Percentiles rank a stretch among this genome's conserved stretches.
phyloP scores from a whole-genome alignment of 2,329 filamentous ascomycete species.

The Aspergillus pseudoglaucus region DNA sequence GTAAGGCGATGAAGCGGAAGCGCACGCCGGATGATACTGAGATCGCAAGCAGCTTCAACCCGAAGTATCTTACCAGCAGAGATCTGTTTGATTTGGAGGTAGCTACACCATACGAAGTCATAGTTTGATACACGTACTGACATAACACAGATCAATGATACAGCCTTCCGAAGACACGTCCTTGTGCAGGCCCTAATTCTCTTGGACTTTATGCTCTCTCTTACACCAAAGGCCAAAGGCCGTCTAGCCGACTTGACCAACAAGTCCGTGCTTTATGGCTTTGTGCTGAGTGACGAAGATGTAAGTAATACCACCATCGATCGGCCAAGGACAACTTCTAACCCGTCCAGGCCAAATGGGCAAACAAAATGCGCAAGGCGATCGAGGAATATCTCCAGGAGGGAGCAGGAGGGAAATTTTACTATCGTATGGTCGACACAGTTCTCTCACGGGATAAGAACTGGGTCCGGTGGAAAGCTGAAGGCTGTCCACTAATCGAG shows the following conservation, averaged over 20 bases:
- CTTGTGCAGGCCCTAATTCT: slow-evolving; percentile 92
- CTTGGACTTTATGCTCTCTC: slow-evolving; percentile 88
- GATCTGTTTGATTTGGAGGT: slow-evolving; percentile 95
- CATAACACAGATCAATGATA: slow-evolving; percentile 66
- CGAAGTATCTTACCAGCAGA: slow-evolving; percentile 95
- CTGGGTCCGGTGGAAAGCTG: slow-evolving; percentile 97
- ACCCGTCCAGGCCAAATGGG: slow-evolving; percentile 67
- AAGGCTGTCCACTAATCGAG: slow-evolving; percentile 84
- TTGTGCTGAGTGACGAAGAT: slow-evolving; percentile 73
- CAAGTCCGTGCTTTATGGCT: slow-evolving; percentile 81
- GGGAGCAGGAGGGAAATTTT: slow-evolving; percentile 80
- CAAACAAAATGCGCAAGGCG: slow-evolving; percentile 63
- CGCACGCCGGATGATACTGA: slow-evolving; percentile 55
- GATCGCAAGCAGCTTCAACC: slow-evolving; percentile 74
- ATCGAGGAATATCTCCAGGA: slow-evolving; percentile 80
- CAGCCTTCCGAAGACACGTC: slow-evolving; percentile 89
- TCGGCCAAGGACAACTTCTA: slow-evolving; percentile 48
- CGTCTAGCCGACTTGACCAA: slow-evolving; percentile 70
- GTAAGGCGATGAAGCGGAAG: slow-evolving; percentile 65
- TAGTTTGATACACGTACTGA: slow-evolving; percentile 15
- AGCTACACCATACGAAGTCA: slow-evolving; percentile 18
- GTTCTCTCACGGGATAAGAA: slow-evolving; percentile 95
- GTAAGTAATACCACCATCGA: slow-evolving; percentile 42
- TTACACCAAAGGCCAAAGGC: slow-evolving; percentile 74
- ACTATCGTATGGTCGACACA: slow-evolving; percentile 93